These are phyloP conservation scores for Diutina mesorugosa DNA, from an alignment of 1,139 yeast genomes.

Conservation along the genomic window DNA sequence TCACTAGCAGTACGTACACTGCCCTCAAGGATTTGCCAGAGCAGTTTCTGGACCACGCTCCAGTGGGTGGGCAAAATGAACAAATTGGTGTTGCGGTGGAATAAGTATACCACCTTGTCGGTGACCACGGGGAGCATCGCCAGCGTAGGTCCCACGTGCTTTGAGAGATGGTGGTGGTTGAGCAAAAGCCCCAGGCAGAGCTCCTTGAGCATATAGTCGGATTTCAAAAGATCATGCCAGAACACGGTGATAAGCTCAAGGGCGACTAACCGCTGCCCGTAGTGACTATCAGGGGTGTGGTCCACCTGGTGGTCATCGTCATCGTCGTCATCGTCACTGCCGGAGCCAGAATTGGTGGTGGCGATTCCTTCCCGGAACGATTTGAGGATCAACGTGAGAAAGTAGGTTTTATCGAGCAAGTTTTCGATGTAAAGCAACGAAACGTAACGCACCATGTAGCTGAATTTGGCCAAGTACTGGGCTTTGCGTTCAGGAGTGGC, in stretches of 20 bases:
- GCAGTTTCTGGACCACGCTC: slow-evolving; percentile 40
- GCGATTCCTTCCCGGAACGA: slow-evolving; percentile 38
- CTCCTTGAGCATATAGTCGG: slow-evolving; percentile 47
- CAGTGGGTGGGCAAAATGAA: slow-evolving; percentile 73
- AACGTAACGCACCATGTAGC: slow-evolving; percentile 45
- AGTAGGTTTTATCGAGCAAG: slow-evolving; percentile 46
- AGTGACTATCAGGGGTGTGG: slow-evolving; percentile 9
- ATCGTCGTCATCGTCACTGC: slow-evolving; percentile 7
- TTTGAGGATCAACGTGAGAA: slow-evolving; percentile 50
- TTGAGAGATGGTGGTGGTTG: slow-evolving; percentile 23
- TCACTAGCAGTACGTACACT: slow-evolving; percentile 5
- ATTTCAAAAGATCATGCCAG: slow-evolving; percentile 52
- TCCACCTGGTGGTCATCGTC: slow-evolving; percentile 6
- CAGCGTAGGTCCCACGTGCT: slow-evolving; percentile 6
- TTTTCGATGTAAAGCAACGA: slow-evolving; percentile 58
- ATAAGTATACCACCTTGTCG: slow-evolving; percentile 32
- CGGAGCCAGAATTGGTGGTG: neutral
- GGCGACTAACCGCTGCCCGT: slow-evolving; percentile 27
- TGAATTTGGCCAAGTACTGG: slow-evolving; percentile 39
- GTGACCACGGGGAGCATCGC: slow-evolving; percentile 12
- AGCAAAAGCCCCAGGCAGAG: slow-evolving; percentile 42
- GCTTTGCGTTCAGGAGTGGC: slow-evolving; percentile 18
- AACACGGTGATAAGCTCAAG: slow-evolving; percentile 50
- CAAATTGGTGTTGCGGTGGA: slow-evolving; percentile 48
- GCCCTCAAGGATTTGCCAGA: slow-evolving; percentile 17